phyloP scores from a whole-genome alignment of 257 asterid genomes.

The Solanum sitiens region DNA sequence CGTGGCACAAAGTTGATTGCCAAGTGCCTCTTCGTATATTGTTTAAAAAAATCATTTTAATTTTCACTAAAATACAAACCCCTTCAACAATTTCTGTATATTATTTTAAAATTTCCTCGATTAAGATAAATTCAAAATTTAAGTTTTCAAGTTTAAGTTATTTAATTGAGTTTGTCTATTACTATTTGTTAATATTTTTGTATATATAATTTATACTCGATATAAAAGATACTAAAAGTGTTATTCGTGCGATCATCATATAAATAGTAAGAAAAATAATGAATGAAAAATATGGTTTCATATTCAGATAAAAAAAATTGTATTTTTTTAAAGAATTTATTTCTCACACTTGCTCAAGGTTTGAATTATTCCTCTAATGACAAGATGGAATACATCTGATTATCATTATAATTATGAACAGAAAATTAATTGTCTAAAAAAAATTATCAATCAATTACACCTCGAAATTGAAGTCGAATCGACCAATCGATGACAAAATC shows the following conservation, averaged over 20 bases:
- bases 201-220: background rate
- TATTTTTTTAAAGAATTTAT: background rate
- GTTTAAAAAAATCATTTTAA: background rate
- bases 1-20: background rate
- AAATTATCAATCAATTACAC: too few species aligned
- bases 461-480: too few species aligned
- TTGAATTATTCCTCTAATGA: background rate
- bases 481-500: too few species aligned
- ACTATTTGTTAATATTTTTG: too few species aligned
- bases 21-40: background rate
- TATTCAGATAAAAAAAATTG: background rate
- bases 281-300: background rate
- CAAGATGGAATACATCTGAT: background rate
- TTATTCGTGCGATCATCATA: too few species aligned
- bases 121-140: background rate
- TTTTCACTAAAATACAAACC: background rate
- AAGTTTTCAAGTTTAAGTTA: too few species aligned
- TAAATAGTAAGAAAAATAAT: too few species aligned
- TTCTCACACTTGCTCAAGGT: background rate
- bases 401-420: too few species aligned
- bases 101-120: background rate
- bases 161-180: too few species aligned
- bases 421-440: too few species aligned
- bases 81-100: background rate
- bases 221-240: background rate